Evolutionary conservation across 495 filamentous ascomycete species (phyloP).

Genomic region (Pseudoneurospora amorphoporcata): DNA sequence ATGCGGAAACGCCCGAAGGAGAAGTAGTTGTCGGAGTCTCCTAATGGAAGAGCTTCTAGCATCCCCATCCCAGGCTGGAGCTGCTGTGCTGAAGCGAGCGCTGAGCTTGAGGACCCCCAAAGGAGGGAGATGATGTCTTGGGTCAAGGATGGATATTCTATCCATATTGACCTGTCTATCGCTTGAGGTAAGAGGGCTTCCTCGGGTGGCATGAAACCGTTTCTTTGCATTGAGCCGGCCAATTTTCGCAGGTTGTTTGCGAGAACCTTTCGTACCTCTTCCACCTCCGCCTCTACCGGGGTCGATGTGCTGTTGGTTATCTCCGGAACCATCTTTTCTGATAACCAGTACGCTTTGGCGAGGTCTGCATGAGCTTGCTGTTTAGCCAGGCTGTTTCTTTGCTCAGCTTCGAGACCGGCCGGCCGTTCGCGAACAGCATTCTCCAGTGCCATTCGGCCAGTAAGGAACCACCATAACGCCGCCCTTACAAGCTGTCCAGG

Average conservation of each 20-base stretch:
- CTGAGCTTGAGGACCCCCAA: slow-evolving; percentile 47
- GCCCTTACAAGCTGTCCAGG: slow-evolving; percentile 57
- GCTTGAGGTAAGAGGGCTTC: slow-evolving; percentile 53
- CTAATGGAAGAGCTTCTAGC: slow-evolving; percentile 59
- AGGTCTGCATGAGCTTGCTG: slow-evolving; percentile 70
- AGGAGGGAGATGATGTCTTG: slow-evolving; percentile 57
- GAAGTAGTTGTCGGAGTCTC: slow-evolving; percentile 59
- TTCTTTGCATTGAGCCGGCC: slow-evolving; percentile 70
- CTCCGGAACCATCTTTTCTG: slow-evolving; percentile 54
- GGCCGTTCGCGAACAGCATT: slow-evolving; percentile 53
- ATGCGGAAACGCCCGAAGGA: slow-evolving; percentile 66
- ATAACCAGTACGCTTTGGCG: slow-evolving; percentile 75
- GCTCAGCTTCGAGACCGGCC: slow-evolving; percentile 30
- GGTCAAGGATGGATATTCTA: slow-evolving; percentile 59
- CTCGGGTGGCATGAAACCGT: slow-evolving; percentile 59
- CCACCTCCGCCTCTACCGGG: slow-evolving; percentile 28
- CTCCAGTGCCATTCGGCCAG: slow-evolving; percentile 64
- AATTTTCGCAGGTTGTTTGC: slow-evolving; percentile 58
- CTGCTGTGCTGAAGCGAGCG: slow-evolving; percentile 25
- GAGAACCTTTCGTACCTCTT: slow-evolving; percentile 44
- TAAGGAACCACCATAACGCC: slow-evolving; percentile 81
- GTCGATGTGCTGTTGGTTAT: slow-evolving; percentile 24
- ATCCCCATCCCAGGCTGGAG: slow-evolving; percentile 34
- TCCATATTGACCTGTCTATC: slow-evolving; percentile 64
- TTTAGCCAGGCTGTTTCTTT: slow-evolving; percentile 31